Evolutionary conservation across 768 basidiomycete genomes (phyloP).

Genomic region (Leucocoprinus leucothites): DNA sequence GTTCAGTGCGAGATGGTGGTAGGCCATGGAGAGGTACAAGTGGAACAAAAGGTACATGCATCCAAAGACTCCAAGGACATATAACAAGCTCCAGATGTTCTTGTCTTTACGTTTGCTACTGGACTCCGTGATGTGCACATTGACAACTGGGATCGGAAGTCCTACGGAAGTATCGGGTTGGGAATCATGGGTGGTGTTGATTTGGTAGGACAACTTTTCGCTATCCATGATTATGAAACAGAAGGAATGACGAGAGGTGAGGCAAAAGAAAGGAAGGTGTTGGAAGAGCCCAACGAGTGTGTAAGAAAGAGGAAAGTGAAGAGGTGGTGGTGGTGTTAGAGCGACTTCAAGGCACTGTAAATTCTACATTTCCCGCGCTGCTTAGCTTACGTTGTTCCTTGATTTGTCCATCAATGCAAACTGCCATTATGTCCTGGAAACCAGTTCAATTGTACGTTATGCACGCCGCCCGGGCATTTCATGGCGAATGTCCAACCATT

Average conservation of each 20-base stretch:
- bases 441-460: neutral
- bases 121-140: neutral
- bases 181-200: neutral
- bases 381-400: neutral
- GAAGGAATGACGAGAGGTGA: conserved; percentile 5
- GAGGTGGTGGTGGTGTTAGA: neutral
- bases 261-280: neutral
- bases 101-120: neutral
- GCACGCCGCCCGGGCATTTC: no score
- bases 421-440: neutral
- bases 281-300: neutral
- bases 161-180: neutral
- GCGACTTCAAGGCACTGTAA: neutral
- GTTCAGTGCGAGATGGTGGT: conserved; percentile 7
- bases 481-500: no score
- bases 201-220: neutral
- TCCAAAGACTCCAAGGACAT: conserved; percentile 8
- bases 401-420: neutral
- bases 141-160: neutral
- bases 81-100: neutral
- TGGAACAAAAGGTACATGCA: conserved; percentile 8
- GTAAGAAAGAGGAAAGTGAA: neutral
- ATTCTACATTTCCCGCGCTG: conserved; percentile 8
- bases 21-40: conserved; percentile 3
- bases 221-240: conserved; percentile 6